Evolutionary conservation across 495 filamentous ascomycete genomes (phyloP).

Genomic region (Neurospora hispaniola): DNA sequence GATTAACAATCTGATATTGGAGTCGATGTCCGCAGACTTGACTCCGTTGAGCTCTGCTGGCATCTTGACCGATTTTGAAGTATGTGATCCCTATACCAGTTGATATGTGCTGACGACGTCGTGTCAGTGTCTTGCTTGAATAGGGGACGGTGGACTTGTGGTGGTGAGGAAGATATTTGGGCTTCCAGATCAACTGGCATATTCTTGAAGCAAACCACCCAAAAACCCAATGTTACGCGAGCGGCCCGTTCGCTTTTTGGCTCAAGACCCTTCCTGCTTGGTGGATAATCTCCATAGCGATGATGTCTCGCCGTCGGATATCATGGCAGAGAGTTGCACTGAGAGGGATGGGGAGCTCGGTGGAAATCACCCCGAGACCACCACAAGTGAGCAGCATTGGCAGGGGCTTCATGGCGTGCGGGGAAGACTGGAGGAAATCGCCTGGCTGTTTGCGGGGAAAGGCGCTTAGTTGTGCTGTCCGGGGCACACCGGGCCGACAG

Average conservation of each 20-base stretch:
- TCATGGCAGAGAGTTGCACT: neutral
- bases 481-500: neutral
- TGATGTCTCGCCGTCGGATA: neutral
- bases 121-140: neutral
- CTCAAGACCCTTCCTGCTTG: neutral
- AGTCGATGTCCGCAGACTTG: conserved; percentile 38
- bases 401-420: neutral
- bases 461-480: neutral
- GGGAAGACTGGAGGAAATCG: neutral
- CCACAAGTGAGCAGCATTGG: neutral
- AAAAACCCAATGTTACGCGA: neutral
- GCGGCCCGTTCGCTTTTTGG: neutral
- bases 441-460: neutral
- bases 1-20: conserved; percentile 49
- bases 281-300: neutral
- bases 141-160: neutral
- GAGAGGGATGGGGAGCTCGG: neutral
- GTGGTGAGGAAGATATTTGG: neutral
- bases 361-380: neutral
- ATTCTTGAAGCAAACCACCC: neutral
- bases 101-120: neutral
- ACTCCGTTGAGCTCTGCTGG: conserved; percentile 29
- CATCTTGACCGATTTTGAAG: conserved; percentile 17
- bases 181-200: neutral
- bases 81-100: neutral